Conservation (phyloP, 495 filamentous ascomycete species). For the Parachaetomium inaequale region DNA sequence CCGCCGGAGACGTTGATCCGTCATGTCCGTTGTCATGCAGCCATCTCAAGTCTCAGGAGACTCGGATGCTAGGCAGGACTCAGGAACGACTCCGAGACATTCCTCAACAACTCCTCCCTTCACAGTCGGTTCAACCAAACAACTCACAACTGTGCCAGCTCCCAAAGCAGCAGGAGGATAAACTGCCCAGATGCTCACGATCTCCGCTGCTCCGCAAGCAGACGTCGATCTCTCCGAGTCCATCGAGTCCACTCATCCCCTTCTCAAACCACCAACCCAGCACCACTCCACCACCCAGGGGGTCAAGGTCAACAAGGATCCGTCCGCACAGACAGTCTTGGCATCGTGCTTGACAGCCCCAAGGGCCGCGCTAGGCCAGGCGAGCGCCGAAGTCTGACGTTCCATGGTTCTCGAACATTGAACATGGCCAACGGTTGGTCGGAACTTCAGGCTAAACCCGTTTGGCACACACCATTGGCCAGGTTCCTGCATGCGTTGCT, state of each 20-base stretch:
- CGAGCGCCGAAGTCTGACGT: background rate
- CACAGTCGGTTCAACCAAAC: too few relatives aligned
- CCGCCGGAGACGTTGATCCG: too few relatives aligned
- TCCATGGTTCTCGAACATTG: conserved; percentile 11
- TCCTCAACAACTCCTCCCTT: too few relatives aligned
- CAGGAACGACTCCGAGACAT: too few relatives aligned
- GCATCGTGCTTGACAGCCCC: conserved; percentile 14
- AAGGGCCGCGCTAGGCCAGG: background rate
- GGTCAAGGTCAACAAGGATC: too few relatives aligned
- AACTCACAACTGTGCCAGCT: too few relatives aligned
- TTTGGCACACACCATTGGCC: background rate
- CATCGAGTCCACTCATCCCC: background rate
- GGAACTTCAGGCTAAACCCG: background rate
- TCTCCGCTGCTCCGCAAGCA: background rate
- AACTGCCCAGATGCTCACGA: background rate
- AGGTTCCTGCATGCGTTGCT: background rate
- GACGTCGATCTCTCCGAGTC: background rate
- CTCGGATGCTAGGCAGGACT: too few relatives aligned
- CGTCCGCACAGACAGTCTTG: conserved; percentile 8
- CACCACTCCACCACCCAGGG: background rate
- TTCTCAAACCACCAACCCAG: background rate
- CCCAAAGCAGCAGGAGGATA: background rate
- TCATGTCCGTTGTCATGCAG: too few relatives aligned
- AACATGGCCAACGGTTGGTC: too few relatives aligned
- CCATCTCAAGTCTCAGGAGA: too few relatives aligned